These are phyloP conservation scores for Stromatinia cepivora DNA, from an alignment of 2,329 filamentous ascomycete genomes.

Conservation along the genomic window DNA sequence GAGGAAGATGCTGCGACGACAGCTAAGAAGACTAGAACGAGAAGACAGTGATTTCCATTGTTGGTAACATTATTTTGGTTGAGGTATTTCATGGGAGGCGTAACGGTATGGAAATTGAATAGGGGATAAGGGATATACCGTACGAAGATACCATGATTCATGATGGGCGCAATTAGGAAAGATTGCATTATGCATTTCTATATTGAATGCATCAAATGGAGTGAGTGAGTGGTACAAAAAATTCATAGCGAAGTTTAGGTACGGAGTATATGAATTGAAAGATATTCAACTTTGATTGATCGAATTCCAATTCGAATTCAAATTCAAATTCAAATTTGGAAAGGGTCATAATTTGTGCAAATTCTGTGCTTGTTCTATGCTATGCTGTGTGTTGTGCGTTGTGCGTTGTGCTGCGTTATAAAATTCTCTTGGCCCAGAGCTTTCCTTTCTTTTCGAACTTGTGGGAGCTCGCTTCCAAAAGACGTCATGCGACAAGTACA, in stretches of 20 bases:
- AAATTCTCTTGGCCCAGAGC: not conserved
- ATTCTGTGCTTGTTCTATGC: too few species aligned
- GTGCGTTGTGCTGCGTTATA: too few species aligned
- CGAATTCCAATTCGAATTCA: too few species aligned
- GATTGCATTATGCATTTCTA: constrained; percentile 19
- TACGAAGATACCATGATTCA: constrained; percentile 23
- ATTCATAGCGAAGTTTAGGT: not conserved
- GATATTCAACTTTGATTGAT: not conserved
- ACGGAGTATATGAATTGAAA: not conserved
- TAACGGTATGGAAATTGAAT: constrained; percentile 20
- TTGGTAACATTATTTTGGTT: not conserved
- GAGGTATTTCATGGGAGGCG: constrained; percentile 11
- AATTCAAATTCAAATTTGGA: not conserved
- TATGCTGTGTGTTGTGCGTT: too few species aligned
- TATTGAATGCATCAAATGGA: constrained; percentile 6
- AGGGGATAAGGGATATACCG: constrained; percentile 8
- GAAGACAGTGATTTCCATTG: constrained; percentile 39
- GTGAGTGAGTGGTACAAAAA: not conserved
- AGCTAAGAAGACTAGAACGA: constrained; percentile 52
- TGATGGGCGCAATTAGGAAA: constrained; percentile 16
- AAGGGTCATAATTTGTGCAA: not conserved
- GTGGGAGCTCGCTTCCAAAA: not conserved
- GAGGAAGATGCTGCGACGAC: constrained; percentile 65
- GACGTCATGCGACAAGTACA: constrained; percentile 28
- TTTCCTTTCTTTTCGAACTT: not conserved